These are phyloP conservation scores for Candida morakotiae DNA, from an alignment of 805 yeast species.

Conservation along the genomic window DNA sequence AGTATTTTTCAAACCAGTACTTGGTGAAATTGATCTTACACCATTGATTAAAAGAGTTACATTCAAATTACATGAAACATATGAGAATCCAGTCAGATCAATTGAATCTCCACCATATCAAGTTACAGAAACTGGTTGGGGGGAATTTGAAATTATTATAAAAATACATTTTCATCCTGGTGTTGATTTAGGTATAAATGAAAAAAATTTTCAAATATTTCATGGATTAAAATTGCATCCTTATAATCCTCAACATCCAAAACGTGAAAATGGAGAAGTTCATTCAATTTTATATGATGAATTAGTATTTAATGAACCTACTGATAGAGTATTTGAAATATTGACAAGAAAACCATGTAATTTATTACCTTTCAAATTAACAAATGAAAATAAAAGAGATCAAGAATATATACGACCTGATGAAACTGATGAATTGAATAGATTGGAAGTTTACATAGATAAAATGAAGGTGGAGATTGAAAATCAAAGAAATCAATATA, in stretches of 20 bases:
- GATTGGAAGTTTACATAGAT: conserved; percentile 35
- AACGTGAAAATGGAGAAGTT: conserved; percentile 39
- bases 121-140: conserved; percentile 98
- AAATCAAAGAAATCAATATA: conserved; percentile 34
- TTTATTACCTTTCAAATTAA: conserved; percentile 38
- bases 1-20: conserved; percentile 76
- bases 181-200: conserved; percentile 58
- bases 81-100: conserved; percentile 79
- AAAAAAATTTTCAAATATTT: conserved; percentile 78
- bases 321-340: conserved; percentile 78
- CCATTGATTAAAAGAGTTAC: conserved; percentile 85
- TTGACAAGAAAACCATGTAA: conserved; percentile 68
- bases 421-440: conserved; percentile 38
- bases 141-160: conserved; percentile 91
- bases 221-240: conserved; percentile 94
- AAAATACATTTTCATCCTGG: conserved; percentile 84
- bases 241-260: conserved; percentile 46
- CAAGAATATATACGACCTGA: conserved; percentile 39
- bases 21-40: conserved; percentile 68
- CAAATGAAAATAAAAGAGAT: conserved; percentile 32
- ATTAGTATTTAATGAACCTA: conserved; percentile 91
- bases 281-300: conserved; percentile 70
- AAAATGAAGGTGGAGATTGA: conserved; percentile 40
- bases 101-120: conserved; percentile 90
- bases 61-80: conserved; percentile 93